Percentiles rank a stretch among this genome's conserved stretches.
Evolutionary conservation across 176 grass and related monocot genomes (phyloP).

Genomic region (Phyllostachys edulis): DNA sequence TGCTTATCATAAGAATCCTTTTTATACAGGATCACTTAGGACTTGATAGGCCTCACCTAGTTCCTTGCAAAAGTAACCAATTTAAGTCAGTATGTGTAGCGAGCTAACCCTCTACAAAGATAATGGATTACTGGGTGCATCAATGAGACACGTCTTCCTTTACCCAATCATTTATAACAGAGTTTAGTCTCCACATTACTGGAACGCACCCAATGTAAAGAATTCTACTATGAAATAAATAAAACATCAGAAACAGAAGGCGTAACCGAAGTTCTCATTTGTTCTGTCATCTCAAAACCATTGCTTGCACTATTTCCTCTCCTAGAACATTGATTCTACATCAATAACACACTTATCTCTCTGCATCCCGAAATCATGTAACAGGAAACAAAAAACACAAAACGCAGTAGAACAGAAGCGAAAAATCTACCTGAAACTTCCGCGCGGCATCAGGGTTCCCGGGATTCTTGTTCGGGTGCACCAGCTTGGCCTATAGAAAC

Average conservation of each 20-base stretch:
- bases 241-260: too few relatives aligned
- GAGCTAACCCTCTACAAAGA: neutral
- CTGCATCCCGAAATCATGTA: neutral
- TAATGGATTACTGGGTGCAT: neutral
- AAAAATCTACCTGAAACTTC: conserved; percentile 67
- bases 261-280: neutral
- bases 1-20: conserved; percentile 74
- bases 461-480: conserved; percentile 87
- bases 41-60: conserved; percentile 96
- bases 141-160: neutral
- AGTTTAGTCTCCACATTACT: neutral
- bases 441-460: conserved; percentile 63
- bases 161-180: neutral
- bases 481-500: conserved; percentile 66
- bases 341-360: neutral
- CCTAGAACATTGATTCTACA: neutral
- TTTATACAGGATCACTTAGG: conserved; percentile 73
- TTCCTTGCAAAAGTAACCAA: conserved; percentile 46
- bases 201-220: neutral
- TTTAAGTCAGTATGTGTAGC: neutral
- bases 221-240: neutral
- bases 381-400: neutral
- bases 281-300: neutral
- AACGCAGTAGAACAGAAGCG: neutral
- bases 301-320: neutral